A percentile compares a stretch with the other conserved stretches of the same genome.
These are phyloP conservation scores for Yarrowia hollandica DNA, from an alignment of 805 yeast species.

Conservation along the genomic window DNA sequence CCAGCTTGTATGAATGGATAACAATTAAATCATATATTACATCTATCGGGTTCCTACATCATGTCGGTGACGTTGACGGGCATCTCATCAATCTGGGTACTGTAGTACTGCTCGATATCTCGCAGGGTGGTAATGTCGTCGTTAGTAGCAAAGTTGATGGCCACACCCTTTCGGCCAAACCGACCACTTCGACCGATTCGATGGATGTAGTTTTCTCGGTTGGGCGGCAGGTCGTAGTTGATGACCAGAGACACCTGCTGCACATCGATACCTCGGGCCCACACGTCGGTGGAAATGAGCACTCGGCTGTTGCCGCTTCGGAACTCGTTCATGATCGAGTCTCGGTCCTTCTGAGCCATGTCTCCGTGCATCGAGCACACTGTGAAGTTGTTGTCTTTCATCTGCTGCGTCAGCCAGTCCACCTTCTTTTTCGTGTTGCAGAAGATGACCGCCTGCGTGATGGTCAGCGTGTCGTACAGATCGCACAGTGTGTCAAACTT, in stretches of 20 bases:
- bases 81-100: slow-evolving; percentile 89
- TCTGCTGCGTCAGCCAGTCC: slow-evolving; percentile 76
- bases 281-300: slow-evolving; percentile 87
- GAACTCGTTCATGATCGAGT: slow-evolving; percentile 91
- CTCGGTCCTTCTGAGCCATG: slow-evolving; percentile 91
- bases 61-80: slow-evolving; percentile 55
- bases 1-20: no score
- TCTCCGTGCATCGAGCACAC: slow-evolving; percentile 96
- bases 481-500: slow-evolving; percentile 94
- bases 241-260: slow-evolving; percentile 95
- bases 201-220: slow-evolving; percentile 92
- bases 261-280: slow-evolving; percentile 98
- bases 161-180: slow-evolving; percentile 98
- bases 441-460: slow-evolving; percentile 96
- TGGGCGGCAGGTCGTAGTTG: slow-evolving; percentile 88
- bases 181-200: slow-evolving; percentile 98
- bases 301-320: slow-evolving; percentile 93
- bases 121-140: slow-evolving; percentile 72
- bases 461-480: slow-evolving; percentile 89
- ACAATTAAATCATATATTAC: no score
- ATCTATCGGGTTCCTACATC: slow-evolving; percentile 39
- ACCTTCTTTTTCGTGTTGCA: slow-evolving; percentile 95
- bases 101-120: slow-evolving; percentile 87
- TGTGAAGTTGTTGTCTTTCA: slow-evolving; percentile 79
- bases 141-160: slow-evolving; percentile 87